A percentile compares a stretch with the other conserved stretches of the same genome.
Conservation (phyloP, 208 protist genomes). For the Herpetomonas muscarum region DNA sequence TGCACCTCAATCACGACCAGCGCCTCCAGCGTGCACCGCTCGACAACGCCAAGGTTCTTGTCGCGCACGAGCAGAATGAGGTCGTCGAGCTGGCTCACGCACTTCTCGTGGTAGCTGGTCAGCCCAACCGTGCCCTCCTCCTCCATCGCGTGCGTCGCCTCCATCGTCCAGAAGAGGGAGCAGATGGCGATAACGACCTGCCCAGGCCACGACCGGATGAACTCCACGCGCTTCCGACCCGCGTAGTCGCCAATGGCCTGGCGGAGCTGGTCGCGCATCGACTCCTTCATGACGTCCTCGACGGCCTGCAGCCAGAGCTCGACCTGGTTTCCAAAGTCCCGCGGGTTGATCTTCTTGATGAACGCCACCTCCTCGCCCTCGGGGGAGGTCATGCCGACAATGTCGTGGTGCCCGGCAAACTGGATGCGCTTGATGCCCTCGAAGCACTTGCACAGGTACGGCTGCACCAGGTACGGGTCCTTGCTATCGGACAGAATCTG, state of each 20-base stretch:
- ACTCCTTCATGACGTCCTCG: constrained; percentile 90
- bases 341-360: constrained; percentile 77
- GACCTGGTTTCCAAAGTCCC: constrained; percentile 88
- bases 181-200: constrained; percentile 92
- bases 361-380: constrained; percentile 90
- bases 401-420: constrained; percentile 91
- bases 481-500: constrained; percentile 96
- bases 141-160: constrained; percentile 88
- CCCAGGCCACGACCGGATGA: constrained; percentile 91
- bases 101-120: constrained; percentile 87
- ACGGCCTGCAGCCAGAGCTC: constrained; percentile 95
- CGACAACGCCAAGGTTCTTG: constrained; percentile 68
- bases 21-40: constrained; percentile 91
- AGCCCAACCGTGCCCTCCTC: constrained; percentile 81
- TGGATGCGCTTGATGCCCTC: constrained; percentile 93
- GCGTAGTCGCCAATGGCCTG: constrained; percentile 86
- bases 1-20: constrained; percentile 95
- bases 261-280: constrained; percentile 79
- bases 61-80: constrained; percentile 92
- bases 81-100: constrained; percentile 83
- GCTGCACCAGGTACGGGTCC: constrained; percentile 94
- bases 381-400: constrained; percentile 89
- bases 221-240: constrained; percentile 71
- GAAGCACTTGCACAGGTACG: constrained; percentile 96
- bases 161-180: constrained; percentile 93